phyloP scores from a whole-genome alignment of 371 early-diverging fungal genomes.

The Parasitella parasitica region DNA sequence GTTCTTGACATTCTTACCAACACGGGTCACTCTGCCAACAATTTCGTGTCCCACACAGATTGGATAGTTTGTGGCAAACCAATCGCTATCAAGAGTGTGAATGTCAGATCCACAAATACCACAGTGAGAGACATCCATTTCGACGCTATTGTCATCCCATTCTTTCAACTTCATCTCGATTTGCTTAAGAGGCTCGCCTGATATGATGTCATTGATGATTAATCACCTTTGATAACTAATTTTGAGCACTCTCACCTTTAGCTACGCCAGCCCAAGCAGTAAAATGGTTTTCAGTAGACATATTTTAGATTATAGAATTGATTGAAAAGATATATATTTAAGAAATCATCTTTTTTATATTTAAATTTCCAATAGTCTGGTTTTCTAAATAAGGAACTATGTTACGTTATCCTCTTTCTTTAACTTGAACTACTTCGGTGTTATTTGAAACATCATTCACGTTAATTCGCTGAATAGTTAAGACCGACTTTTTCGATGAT shows the following conservation, averaged over 20 bases:
- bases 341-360: not conserved
- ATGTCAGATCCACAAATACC: constrained; percentile 57
- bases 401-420: not conserved
- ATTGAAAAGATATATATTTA: no score
- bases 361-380: not conserved
- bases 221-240: no score
- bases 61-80: constrained; percentile 44
- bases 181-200: constrained; percentile 18
- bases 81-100: constrained; percentile 20
- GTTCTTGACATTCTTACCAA: constrained; percentile 46
- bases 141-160: constrained; percentile 49
- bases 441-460: no score
- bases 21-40: constrained; percentile 46
- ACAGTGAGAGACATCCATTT: constrained; percentile 50
- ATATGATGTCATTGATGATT: no score
- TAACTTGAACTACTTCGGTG: no score
- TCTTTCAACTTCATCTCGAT: constrained; percentile 26
- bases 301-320: not conserved
- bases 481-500: not conserved
- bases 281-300: constrained; percentile 49
- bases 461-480: not conserved
- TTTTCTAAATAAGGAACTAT: not conserved
- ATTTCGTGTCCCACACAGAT: constrained; percentile 68
- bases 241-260: constrained; percentile 16
- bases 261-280: constrained; percentile 24